Base-by-base conservation (phyloP, 371 early-diverging fungal species). In the Actinomucor elegans region DNA sequence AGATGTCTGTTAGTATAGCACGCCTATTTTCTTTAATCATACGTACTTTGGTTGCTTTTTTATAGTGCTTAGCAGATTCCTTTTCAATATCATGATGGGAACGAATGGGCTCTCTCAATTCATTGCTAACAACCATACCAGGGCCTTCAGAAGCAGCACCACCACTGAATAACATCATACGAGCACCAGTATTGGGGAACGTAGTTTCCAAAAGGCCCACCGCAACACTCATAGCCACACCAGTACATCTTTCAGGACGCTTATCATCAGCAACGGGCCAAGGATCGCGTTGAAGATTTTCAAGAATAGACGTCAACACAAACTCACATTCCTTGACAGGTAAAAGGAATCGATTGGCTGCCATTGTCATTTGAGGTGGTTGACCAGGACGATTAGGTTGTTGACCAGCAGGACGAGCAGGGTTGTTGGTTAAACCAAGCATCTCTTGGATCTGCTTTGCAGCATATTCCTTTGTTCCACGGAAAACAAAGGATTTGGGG, bases 81-180 rank as follows among this genome's bases (percentile, higher is more conserved):
- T 96, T 97, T 55, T 97, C 96, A 54, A 99, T 89, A 54, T 99
- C 97, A 67, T 94, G 93, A 69, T 96, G 96, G n/a, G 95, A 94
- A 52, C 99, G 86, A 44, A 99, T 91, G 12, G 93, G 87, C 63
- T 99, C 98, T 67, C 91, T 87, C 48, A 99, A 85, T 65, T 97
- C 98, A 15, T 84, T 76, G 14, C 96, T 88, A 1, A 98, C 96
- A 37, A 99, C 92, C 75, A 90, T 84, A 41, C 99, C 99, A 37
- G 99, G 99, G 2, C 99, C 99, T 63, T 93, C 96, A 0, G 99
- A 99, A 35, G 93, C 91, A 24, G 99, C 93, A 24, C 99, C 99
- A 55, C 99, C 99, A 45, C 89, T 80, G 80, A 99, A 99, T 26
- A 99, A 64, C 87, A 99, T 91, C 64, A 98, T 88, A 47, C 99